Evolutionary conservation across 2,329 filamentous ascomycete species (phyloP), one percentile per base, ranked within the genome.

Genomic region (Talaromyces piceae): DNA sequence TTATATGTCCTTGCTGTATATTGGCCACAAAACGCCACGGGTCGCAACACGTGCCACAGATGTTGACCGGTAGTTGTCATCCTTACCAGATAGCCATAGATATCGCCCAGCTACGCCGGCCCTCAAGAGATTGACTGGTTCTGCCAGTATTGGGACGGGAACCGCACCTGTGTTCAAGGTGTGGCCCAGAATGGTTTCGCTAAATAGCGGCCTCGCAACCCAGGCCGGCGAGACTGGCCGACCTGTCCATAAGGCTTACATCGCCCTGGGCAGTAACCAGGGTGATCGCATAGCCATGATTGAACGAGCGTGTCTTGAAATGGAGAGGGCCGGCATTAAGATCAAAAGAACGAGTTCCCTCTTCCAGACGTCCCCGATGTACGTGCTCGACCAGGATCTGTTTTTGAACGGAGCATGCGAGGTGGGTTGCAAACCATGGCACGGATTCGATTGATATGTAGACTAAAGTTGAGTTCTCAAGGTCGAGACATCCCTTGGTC

Each of bases 311-410:
- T 91, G 90, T 66, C 76, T 75, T 41, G 80, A 86, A 64, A 89
- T 98, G 82, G 82, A 87, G 56, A 73, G 76, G 41, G 76, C 81
- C 20, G 83, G 82, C 28, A 88, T 97, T 63, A 80, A 72, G 49
- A 79, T 98, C 33, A 78, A 82, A 61, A 78, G 84, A 60, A 95
- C 91, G 0, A 97, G 91, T 67, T 86, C 83, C 55, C 75, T 98
- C 3, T 98, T 93, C 80, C 90, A 97, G 73, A 98, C 91, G 3
- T 83, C 88, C 60, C 89, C 93, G 20, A 98, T 98, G 93, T 98
- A 98, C 69, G 87, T 96, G 57, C 74, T 87, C 56, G 86, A 96
- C 56, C 93, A 98, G 67, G 83, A 84, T 56, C 80, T 81, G 26
- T 98, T 98, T 64, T 74, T 96, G 45, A 98, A 98, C 65, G 93